Evolutionary conservation across 1,139 yeast species (phyloP).

Genomic region (Yamadazyma songkhlaensis): DNA sequence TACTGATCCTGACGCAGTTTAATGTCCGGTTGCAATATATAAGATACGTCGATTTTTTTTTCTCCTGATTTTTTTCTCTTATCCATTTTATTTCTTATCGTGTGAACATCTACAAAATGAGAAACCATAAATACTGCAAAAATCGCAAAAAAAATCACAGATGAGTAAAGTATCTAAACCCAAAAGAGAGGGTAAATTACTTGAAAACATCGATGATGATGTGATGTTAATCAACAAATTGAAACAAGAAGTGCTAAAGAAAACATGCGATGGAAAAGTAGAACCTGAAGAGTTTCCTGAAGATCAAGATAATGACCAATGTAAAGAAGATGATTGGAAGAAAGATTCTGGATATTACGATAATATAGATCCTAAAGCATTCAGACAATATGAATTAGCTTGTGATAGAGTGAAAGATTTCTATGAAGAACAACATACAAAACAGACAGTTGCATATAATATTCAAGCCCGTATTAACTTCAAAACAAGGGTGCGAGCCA

Average conservation of each 20-base stretch:
- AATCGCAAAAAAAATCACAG: not conserved
- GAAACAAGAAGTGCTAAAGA: conserved; percentile 14
- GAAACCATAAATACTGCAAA: not conserved
- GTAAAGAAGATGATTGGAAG: conserved; percentile 18
- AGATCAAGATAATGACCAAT: conserved; percentile 1
- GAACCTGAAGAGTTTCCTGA: conserved; percentile 5
- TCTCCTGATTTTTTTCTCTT: too few relatives aligned
- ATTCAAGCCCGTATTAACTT: conserved; percentile 69
- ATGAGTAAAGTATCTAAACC: conserved; percentile 5
- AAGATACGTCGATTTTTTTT: too few relatives aligned
- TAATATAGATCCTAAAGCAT: conserved; percentile 40
- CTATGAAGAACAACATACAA: conserved; percentile 66
- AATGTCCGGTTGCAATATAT: too few relatives aligned
- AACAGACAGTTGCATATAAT: conserved; percentile 72
- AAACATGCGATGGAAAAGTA: not conserved
- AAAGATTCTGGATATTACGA: conserved; percentile 32
- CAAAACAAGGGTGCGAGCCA: conserved; percentile 62
- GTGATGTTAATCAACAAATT: conserved; percentile 30
- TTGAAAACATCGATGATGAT: conserved; percentile 40
- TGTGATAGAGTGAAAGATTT: conserved; percentile 66
- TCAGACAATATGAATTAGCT: conserved; percentile 68
- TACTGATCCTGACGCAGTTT: not conserved
- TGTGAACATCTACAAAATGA: too few relatives aligned
- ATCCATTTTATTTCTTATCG: too few relatives aligned
- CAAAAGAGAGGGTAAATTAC: conserved; percentile 16